phyloP scores from a whole-genome alignment of 371 early-diverging fungal genomes.

The Apophysomyces ossiformis region DNA sequence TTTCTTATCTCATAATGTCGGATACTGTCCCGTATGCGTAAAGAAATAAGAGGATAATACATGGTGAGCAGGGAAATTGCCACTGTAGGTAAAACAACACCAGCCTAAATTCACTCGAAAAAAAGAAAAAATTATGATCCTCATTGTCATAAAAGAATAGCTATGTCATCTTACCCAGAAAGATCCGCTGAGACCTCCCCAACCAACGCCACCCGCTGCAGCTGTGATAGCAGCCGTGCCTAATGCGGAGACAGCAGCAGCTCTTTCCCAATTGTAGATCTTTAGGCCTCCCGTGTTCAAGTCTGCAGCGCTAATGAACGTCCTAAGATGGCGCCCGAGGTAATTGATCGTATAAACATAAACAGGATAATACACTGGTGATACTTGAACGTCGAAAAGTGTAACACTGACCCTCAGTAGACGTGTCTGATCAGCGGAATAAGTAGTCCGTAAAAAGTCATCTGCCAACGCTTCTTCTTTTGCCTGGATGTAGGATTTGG shows the following conservation, averaged over 20 bases:
- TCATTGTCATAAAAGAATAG: not conserved
- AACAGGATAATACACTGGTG: conserved; percentile 64
- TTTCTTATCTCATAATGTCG: conserved; percentile 51
- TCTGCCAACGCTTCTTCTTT: conserved; percentile 55
- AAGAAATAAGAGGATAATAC: conserved; percentile 60
- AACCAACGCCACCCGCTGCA: conserved; percentile 44
- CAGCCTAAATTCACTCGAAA: conserved; percentile 37
- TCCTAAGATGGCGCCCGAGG: conserved; percentile 56
- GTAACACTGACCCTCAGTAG: conserved; percentile 54
- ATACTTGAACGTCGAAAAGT: conserved; percentile 44
- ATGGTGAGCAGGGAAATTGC: conserved; percentile 53
- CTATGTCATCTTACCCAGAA: conserved; percentile 41
- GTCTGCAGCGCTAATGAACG: conserved; percentile 64
- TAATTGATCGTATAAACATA: conserved; percentile 57
- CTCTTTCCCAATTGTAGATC: conserved; percentile 59
- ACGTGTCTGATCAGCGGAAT: conserved; percentile 57
- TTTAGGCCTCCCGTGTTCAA: conserved; percentile 55
- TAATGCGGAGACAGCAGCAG: conserved; percentile 55
- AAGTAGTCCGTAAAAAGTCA: conserved; percentile 48
- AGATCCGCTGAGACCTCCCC: conserved; percentile 51
- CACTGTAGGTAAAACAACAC: conserved; percentile 58
- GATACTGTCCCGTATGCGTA: conserved; percentile 51
- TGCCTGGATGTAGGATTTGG: conserved; percentile 48
- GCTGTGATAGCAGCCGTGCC: conserved; percentile 46
- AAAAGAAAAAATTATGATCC: not conserved